These are phyloP conservation scores for Pseudoturritis turrita DNA, from an alignment of 345 rosid genomes.

Conservation along the genomic window DNA sequence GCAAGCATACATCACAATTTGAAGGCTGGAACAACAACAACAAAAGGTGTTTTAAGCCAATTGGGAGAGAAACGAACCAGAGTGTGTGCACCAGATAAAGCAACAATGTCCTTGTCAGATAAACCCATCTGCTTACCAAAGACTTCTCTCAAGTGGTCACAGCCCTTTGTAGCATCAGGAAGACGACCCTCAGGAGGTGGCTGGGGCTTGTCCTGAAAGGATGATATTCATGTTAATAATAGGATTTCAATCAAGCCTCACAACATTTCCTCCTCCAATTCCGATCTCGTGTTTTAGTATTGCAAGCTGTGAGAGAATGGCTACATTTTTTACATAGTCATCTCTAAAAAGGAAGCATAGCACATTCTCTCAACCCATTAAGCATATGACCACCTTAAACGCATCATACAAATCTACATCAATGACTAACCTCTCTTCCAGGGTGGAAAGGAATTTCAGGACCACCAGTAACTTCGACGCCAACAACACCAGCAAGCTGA, in stretches of 20 bases:
- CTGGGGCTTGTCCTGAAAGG: conserved; percentile 70
- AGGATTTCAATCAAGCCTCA: background rate
- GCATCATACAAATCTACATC: background rate
- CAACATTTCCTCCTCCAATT: background rate
- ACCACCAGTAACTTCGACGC: conserved; percentile 93
- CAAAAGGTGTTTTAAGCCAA: background rate
- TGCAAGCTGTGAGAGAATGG: background rate
- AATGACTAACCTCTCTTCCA: conserved; percentile 69
- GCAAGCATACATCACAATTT: background rate
- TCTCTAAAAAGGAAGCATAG: background rate
- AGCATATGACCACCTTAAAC: background rate
- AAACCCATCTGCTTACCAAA: conserved; percentile 75
- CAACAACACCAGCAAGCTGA: conserved; percentile 93
- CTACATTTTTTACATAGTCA: background rate
- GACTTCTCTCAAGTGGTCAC: conserved; percentile 79
- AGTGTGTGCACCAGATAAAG: conserved; percentile 94
- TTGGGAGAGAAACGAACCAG: conserved; percentile 46
- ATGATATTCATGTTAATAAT: background rate
- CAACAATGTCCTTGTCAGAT: conserved; percentile 86
- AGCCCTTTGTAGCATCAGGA: conserved; percentile 87
- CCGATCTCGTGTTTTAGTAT: background rate
- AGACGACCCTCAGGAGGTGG: conserved; percentile 99
- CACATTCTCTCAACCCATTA: background rate
- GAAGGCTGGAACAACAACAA: background rate
- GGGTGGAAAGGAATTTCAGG: conserved; percentile 97